A percentile compares a stretch with the other conserved stretches of the same genome.
Evolutionary conservation across 2,329 filamentous ascomycete genomes (phyloP).

Genomic region (Periglandula ipomoeae): DNA sequence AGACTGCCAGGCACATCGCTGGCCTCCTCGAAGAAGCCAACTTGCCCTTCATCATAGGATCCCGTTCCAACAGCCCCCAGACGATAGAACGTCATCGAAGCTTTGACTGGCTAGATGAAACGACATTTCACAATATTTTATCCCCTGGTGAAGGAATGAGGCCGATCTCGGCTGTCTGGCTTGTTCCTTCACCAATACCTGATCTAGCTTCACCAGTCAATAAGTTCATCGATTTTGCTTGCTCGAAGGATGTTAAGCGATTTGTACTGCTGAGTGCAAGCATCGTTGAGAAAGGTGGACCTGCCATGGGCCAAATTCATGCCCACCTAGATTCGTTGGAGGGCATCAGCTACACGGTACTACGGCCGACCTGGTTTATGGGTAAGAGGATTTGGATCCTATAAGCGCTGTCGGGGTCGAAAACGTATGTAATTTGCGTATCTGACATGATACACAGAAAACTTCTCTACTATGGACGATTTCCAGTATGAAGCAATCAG

Average conservation of each 20-base stretch:
- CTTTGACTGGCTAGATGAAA: neutral
- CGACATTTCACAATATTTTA: neutral
- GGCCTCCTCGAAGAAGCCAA: neutral
- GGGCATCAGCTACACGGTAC: neutral
- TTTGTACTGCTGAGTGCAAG: constrained; percentile 3
- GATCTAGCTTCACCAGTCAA: neutral
- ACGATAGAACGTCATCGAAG: neutral
- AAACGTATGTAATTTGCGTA: neutral
- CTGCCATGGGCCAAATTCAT: constrained; percentile 2
- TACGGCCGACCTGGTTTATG: constrained; percentile 2
- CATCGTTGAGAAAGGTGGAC: neutral
- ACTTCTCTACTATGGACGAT: neutral
- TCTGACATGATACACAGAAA: neutral
- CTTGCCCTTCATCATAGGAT: neutral
- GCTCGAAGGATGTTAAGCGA: neutral
- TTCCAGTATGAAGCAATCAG: neutral
- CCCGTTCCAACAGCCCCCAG: neutral
- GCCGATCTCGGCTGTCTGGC: neutral
- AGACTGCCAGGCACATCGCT: neutral
- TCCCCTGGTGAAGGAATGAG: neutral
- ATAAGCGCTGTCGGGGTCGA: too few relatives aligned
- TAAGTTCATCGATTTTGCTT: neutral
- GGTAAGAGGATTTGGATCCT: neutral
- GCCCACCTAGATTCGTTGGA: neutral
- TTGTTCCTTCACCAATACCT: neutral